phyloP scores from a whole-genome alignment of 768 basidiomycete species.

The Podaxis sp. region DNA sequence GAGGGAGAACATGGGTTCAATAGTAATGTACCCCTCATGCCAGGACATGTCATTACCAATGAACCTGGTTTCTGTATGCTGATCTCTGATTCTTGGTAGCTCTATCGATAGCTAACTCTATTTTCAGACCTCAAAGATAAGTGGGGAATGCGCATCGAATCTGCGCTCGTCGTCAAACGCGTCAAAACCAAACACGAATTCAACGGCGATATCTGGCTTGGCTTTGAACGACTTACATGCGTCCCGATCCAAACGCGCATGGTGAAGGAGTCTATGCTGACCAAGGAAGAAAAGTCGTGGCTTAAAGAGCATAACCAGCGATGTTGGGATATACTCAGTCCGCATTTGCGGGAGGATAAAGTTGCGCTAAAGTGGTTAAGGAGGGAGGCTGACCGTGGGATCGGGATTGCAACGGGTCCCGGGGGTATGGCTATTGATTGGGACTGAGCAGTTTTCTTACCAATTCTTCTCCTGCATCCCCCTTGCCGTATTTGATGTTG shows the following conservation, averaged over 20 bases:
- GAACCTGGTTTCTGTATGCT: conserved; percentile 90
- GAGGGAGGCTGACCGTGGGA: conserved; percentile 71
- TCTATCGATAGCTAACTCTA: conserved; percentile 11
- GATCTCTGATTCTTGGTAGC: conserved; percentile 12
- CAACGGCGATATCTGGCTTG: conserved; percentile 78
- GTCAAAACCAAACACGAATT: conserved; percentile 69
- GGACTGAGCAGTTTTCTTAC: conserved; percentile 45
- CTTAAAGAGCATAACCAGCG: conserved; percentile 84
- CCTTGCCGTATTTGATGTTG: conserved; percentile 6
- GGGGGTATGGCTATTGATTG: conserved; percentile 79
- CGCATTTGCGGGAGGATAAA: conserved; percentile 72
- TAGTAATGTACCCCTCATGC: conserved; percentile 61
- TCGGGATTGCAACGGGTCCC: conserved; percentile 68
- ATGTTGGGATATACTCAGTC: conserved; percentile 63
- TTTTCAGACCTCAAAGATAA: conserved; percentile 64
- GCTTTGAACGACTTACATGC: conserved; percentile 89
- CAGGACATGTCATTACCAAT: conserved; percentile 92
- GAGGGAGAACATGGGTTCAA: conserved; percentile 84
- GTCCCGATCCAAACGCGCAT: conserved; percentile 93
- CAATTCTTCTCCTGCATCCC: neutral
- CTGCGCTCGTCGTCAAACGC: conserved; percentile 71
- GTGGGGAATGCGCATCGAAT: conserved; percentile 94
- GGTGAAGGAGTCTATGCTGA: conserved; percentile 81
- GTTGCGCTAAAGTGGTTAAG: conserved; percentile 80
- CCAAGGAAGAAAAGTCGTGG: conserved; percentile 86